Evolutionary conservation across 225 moss, liverwort and hornwort species (phyloP), one percentile per base, ranked within the genome.

Genomic region (Neckera pumila): DNA sequence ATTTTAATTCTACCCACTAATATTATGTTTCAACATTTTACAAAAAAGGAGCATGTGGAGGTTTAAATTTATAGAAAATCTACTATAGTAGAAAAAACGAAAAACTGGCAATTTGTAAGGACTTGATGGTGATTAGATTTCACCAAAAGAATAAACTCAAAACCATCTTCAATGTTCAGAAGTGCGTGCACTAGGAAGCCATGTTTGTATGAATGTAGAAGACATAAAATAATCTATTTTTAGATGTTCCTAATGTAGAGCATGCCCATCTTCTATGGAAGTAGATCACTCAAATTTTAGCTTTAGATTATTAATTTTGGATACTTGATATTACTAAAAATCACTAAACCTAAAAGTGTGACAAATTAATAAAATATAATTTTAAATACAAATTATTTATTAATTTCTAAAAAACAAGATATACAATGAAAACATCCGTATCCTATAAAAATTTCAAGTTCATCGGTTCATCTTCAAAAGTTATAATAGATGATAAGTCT

Each of bases 111-210:
- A 14, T 14, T 70, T 25, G 7, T 23, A 1, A 40, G 2, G 25
- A 40, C 2, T 14, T 40, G 4, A 25, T 26, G 23, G 26, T 25
- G 14, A 70, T 40, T 0, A 40, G 0, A 70, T 14, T 25, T 40
- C 38, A 67, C 21, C 22, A 38, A n/a, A 67, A 67, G 4, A n/a
- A 67, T 67, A 2, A 67, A 1, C 2, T 25, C 0, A 1, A 40
- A 40, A 25, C 25, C 40, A 25, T 25, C 0, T 40, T 25, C 25
- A 70, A 70, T 40, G 8, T 25, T 23, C 2, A 23, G 0, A 69
- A 38, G 21, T n/a, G 12, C 0, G 0, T 0, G 0, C 1, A 0
- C 19, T 6, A 34, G 1, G 1, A 6, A 38, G 23, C 0, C 40
- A 1, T 40, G 4, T 14, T 69, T 69, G 38, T 1, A 38, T 0